A percentile compares a stretch with the other conserved stretches of the same genome.
phyloP scores from a whole-genome alignment of 192 early-diverging fungal species.

The Geranomyces michiganensis region DNA sequence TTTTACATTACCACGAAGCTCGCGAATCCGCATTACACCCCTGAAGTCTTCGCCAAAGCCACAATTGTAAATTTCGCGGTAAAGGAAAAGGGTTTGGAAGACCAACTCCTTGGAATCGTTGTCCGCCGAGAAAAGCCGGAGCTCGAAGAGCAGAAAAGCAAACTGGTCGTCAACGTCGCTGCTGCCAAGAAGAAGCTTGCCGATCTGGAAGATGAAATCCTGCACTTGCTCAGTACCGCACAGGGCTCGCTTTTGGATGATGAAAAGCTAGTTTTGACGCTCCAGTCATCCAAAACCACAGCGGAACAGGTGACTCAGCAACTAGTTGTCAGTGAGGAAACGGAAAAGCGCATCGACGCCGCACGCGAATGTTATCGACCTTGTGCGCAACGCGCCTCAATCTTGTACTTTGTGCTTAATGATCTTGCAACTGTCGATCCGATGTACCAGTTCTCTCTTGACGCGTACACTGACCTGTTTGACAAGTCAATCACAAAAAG shows the following conservation, averaged over 20 bases:
- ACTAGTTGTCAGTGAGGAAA: constrained; percentile 63
- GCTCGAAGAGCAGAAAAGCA: constrained; percentile 64
- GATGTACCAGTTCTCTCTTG: constrained; percentile 70
- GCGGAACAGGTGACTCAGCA: constrained; percentile 65
- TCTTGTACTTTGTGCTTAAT: constrained; percentile 65
- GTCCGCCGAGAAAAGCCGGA: constrained; percentile 62
- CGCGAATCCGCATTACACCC: constrained; percentile 61
- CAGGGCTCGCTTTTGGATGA: constrained; percentile 67
- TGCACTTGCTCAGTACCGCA: constrained; percentile 63
- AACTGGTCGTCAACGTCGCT: constrained; percentile 60
- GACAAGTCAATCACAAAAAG: constrained; percentile 64
- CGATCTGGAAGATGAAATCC: constrained; percentile 64
- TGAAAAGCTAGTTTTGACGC: constrained; percentile 63
- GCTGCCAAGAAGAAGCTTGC: constrained; percentile 61
- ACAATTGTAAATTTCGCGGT: constrained; percentile 69
- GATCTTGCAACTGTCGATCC: constrained; percentile 63
- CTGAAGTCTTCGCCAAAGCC: constrained; percentile 67
- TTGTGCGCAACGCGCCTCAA: constrained; percentile 61
- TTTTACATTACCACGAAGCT: constrained; percentile 67
- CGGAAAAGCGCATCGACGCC: constrained; percentile 63
- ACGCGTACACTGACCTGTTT: constrained; percentile 64
- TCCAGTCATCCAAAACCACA: constrained; percentile 64
- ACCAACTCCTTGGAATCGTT: constrained; percentile 64
- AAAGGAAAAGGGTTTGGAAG: constrained; percentile 64
- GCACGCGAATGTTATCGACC: constrained; percentile 65